Evolutionary conservation across 305 asterid genomes (phyloP).

Genomic region (Solanum hybrid): DNA sequence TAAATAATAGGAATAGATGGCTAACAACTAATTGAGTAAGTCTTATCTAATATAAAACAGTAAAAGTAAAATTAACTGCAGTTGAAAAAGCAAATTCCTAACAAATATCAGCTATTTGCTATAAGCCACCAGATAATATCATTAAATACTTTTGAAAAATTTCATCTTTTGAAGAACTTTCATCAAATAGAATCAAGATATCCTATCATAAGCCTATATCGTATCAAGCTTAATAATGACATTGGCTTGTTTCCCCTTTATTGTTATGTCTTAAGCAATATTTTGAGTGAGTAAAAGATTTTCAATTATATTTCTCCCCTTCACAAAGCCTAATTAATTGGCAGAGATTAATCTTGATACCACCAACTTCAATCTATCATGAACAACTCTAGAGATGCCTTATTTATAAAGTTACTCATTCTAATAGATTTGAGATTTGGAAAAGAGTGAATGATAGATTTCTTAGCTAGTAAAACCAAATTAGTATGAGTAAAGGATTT

Average conservation of each 20-base stretch:
- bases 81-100: too few species aligned
- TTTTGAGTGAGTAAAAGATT: too few species aligned
- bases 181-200: not conserved
- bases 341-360: not conserved
- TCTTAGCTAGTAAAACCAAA: not conserved
- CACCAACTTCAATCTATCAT: not conserved
- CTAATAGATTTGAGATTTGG: not conserved
- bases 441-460: not conserved
- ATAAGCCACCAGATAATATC: not conserved
- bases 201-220: not conserved
- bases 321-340: not conserved
- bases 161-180: not conserved
- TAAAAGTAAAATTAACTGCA: too few species aligned
- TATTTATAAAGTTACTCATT: too few species aligned
- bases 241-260: not conserved
- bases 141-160: not conserved
- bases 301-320: not conserved
- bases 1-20: too few species aligned
- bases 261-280: not conserved
- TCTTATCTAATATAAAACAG: too few species aligned
- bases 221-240: not conserved
- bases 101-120: not conserved
- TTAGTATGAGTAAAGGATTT: not conserved
- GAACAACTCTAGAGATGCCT: not conserved
- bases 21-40: too few species aligned